Conservation (phyloP, 2,329 filamentous ascomycete species). For the Aureobasidium uvarum region DNA sequence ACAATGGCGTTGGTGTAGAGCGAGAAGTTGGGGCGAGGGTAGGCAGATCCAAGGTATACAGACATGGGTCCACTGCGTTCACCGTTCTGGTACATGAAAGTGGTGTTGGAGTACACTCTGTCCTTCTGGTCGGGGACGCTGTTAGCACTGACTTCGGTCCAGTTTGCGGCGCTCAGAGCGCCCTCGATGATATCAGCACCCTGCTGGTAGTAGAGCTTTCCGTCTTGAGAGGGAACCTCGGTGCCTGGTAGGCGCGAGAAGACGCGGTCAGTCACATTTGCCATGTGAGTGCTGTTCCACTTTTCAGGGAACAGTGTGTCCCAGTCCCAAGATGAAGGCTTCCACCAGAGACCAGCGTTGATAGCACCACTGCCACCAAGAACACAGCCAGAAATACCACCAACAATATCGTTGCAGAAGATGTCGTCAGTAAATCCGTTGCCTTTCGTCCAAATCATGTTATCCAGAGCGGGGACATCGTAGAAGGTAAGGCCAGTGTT, state of each 20-base stretch:
- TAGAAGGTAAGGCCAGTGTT: slow-evolving; percentile 20
- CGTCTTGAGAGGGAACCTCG: slow-evolving; percentile 38
- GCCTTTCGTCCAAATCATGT: slow-evolving; percentile 24
- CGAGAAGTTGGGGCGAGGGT: slow-evolving; percentile 45
- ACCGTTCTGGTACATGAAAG: slow-evolving; percentile 51
- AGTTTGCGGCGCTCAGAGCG: slow-evolving; percentile 52
- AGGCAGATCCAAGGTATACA: slow-evolving; percentile 52
- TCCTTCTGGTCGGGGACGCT: slow-evolving; percentile 48
- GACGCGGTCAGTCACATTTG: slow-evolving; percentile 47
- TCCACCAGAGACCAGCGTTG: slow-evolving; percentile 56
- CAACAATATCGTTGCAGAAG: slow-evolving; percentile 20
- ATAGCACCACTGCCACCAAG: slow-evolving; percentile 55
- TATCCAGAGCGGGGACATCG: slow-evolving; percentile 23
- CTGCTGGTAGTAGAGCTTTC: slow-evolving; percentile 18
- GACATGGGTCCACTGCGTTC: slow-evolving; percentile 52
- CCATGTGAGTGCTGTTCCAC: slow-evolving; percentile 55
- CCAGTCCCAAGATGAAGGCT: slow-evolving; percentile 55
- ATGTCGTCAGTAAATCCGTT: slow-evolving; percentile 24
- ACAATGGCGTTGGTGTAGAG: slow-evolving; percentile 49
- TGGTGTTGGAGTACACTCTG: slow-evolving; percentile 51
- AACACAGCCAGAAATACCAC: slow-evolving; percentile 45
- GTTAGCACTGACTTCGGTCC: slow-evolving; percentile 50
- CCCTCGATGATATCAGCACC: slow-evolving; percentile 37
- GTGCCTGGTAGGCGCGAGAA: slow-evolving; percentile 47
- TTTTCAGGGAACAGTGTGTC: slow-evolving; percentile 51